Conservation (phyloP, 371 early-diverging fungal genomes). For the Saksenaea vasiformis region DNA sequence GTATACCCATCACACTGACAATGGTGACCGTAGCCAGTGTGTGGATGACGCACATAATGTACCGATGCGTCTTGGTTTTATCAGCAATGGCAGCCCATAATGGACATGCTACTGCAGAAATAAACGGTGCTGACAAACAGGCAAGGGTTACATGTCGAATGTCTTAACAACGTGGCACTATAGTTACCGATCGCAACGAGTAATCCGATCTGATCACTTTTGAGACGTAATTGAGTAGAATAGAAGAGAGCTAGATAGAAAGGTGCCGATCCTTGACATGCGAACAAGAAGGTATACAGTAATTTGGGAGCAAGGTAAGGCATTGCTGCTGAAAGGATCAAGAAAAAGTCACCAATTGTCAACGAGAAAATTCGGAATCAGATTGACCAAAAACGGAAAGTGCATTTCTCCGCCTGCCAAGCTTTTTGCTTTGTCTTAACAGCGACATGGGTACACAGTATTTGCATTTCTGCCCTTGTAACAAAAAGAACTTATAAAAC, state of each 20-base stretch:
- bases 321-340: slow-evolving; percentile 19
- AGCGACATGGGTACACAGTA: too few relatives aligned
- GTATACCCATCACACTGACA: slow-evolving; percentile 57
- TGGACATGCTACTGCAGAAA: slow-evolving; percentile 56
- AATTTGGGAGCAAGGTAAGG: slow-evolving; percentile 54
- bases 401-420: too few relatives aligned
- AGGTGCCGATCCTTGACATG: slow-evolving; percentile 57
- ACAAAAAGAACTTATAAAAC: too few relatives aligned
- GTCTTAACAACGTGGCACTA: neutral
- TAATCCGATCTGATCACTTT: slow-evolving; percentile 53
- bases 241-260: slow-evolving; percentile 53
- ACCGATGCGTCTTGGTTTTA: slow-evolving; percentile 50
- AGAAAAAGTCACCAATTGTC: too few relatives aligned
- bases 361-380: too few relatives aligned
- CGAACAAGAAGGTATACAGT: slow-evolving; percentile 51
- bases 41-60: slow-evolving; percentile 55
- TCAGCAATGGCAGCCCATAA: slow-evolving; percentile 54
- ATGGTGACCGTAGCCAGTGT: slow-evolving; percentile 52
- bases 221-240: slow-evolving; percentile 46
- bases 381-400: too few relatives aligned
- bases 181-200: slow-evolving; percentile 52
- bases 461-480: too few relatives aligned
- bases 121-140: slow-evolving; percentile 43
- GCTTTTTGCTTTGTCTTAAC: too few relatives aligned
- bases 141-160: neutral